Evolutionary conservation across 495 filamentous ascomycete species (phyloP).

Genomic region (Letharia columbiana): DNA sequence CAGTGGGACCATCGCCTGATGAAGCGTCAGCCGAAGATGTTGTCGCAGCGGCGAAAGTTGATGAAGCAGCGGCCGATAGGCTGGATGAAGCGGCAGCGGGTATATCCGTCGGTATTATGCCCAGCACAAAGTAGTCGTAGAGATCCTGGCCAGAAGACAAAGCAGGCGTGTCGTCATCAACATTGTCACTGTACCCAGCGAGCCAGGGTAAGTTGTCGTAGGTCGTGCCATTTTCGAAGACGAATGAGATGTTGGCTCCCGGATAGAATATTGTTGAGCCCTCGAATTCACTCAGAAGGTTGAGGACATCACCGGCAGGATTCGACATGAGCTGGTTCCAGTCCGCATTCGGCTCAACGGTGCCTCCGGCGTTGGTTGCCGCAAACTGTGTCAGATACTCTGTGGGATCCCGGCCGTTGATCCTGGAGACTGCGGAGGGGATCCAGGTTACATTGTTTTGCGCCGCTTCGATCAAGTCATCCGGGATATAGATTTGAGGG

Average conservation of each 20-base stretch:
- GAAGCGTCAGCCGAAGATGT: constrained; percentile 9
- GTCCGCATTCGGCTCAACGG: constrained; percentile 41
- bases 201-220: constrained; percentile 28
- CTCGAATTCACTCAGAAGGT: constrained; percentile 29
- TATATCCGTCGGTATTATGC: constrained; percentile 14
- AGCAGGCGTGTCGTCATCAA: constrained; percentile 30
- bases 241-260: constrained; percentile 37
- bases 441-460: constrained; percentile 17
- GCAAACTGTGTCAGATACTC: constrained; percentile 39
- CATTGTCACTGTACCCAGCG: constrained; percentile 31
- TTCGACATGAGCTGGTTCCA: constrained; percentile 44
- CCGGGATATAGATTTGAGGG: constrained; percentile 35
- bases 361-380: constrained; percentile 32
- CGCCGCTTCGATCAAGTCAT: constrained; percentile 20
- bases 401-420: constrained; percentile 38
- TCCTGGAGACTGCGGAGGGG: constrained; percentile 37
- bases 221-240: constrained; percentile 34
- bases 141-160: constrained; percentile 43
- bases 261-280: constrained; percentile 41
- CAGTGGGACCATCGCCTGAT: constrained; percentile 5
- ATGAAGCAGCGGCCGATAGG: constrained; percentile 3
- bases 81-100: constrained; percentile 15
- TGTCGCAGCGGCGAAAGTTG: constrained; percentile 8
- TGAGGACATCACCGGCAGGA: constrained; percentile 37
- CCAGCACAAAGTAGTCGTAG: constrained; percentile 43